Evolutionary conservation across 768 basidiomycete species (phyloP).

Genomic region (Pluteus cervinus): DNA sequence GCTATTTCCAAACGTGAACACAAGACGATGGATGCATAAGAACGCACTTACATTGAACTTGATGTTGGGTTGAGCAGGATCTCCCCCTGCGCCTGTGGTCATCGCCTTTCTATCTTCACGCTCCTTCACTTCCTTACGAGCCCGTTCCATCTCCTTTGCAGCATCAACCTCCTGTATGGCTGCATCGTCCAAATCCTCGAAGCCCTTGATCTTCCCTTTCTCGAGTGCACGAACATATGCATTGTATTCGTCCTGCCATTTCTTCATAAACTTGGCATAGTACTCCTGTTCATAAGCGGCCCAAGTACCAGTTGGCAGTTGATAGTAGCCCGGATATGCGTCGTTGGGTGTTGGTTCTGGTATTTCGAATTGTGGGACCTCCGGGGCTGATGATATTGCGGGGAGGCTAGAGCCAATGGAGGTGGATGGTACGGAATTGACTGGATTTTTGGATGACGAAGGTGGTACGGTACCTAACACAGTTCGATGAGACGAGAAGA

Average conservation of each 20-base stretch:
- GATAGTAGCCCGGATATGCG: constrained; percentile 84
- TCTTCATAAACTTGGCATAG: constrained; percentile 60
- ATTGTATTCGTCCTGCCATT: constrained; percentile 72
- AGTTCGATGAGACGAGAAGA: not conserved
- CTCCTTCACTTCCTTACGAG: constrained; percentile 68
- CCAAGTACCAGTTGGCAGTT: constrained; percentile 76
- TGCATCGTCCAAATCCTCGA: constrained; percentile 55
- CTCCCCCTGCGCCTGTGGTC: constrained; percentile 51
- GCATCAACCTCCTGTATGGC: constrained; percentile 61
- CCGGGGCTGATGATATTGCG: constrained; percentile 61
- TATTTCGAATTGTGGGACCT: constrained; percentile 57
- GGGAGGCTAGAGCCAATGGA: constrained; percentile 17
- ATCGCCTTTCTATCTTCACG: constrained; percentile 73
- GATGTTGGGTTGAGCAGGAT: constrained; percentile 69
- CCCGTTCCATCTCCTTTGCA: constrained; percentile 69
- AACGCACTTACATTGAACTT: constrained; percentile 62
- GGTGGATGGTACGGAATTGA: constrained; percentile 11
- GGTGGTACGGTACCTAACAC: no score
- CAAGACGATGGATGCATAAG: not conserved
- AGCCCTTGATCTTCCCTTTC: constrained; percentile 60
- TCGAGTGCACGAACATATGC: constrained; percentile 68
- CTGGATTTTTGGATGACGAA: no score
- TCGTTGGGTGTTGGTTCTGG: constrained; percentile 73
- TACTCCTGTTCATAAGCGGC: constrained; percentile 66
- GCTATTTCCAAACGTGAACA: constrained; percentile 28